Evolutionary conservation across 495 filamentous ascomycete genomes (phyloP), one percentile per base, ranked within the genome.

Genomic region (Neurospora sublineolata): DNA sequence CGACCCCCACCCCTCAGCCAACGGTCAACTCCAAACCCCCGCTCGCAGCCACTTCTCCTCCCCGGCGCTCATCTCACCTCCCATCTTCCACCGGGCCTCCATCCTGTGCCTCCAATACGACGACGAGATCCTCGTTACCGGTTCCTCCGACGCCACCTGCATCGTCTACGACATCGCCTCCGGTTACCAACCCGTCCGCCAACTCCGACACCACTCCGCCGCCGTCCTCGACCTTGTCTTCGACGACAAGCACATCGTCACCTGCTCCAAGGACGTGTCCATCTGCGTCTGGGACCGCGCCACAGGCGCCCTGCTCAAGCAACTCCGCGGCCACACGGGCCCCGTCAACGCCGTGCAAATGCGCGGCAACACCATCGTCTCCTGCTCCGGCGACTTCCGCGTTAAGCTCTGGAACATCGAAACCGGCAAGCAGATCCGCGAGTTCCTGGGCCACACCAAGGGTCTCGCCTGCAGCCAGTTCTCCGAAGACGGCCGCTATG

Each of bases 261-360:
- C 94, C 33, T 97, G 94, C 83, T 97, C 93, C 73, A 98, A 98
- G 81, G 95, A 99, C 81, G 87, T 89, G 46, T 92, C 87, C 14
- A 94, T 99, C 77, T 93, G 92, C 79, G 88, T 98, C 23, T 99
- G 95, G 95, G 92, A 97, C 75, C 91, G 94, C 68, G 80, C 85
- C 14, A 95, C 92, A 1, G 91, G 92, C 58, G 82, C 81, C 4
- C 83, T 94, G 27, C 80, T 95, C 58, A 90, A 90, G 72, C 90
- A 90, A 75, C 85, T 99, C 44, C 84, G 85, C 44, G 95, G 94
- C 6, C 95, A 99, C 80, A 82, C 85, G 0, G 96, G 94, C 1
- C 95, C 95, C 3, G 95, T 99, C 64, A 99, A 99, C 75, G 95
- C 95, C 10, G 92, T 99, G 4, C 93, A 97, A 77, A 86, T 99